Percentiles rank a stretch among this genome's conserved stretches.
Conservation (phyloP, 2,329 filamentous ascomycete genomes). For the Diatrype stigma region DNA sequence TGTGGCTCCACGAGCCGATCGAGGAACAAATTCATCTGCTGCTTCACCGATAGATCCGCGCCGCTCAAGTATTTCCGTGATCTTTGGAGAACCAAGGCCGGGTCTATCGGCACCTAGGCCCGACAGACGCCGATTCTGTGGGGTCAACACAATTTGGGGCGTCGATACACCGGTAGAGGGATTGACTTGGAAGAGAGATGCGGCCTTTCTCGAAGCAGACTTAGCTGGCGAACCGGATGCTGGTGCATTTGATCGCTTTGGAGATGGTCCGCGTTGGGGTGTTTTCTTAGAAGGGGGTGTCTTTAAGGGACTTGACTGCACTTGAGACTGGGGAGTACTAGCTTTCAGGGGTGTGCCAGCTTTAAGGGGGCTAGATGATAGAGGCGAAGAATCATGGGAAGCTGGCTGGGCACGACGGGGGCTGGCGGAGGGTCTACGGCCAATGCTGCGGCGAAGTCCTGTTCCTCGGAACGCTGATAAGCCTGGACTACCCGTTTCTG, state of each 20-base stretch:
- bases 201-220: conserved; percentile 15
- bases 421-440: conserved; percentile 36
- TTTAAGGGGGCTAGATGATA: conserved; percentile 22
- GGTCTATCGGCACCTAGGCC: conserved; percentile 66
- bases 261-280: conserved; percentile 41
- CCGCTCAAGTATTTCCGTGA: conserved; percentile 67
- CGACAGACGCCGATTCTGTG: conserved; percentile 56
- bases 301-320: conserved; percentile 44
- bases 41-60: conserved; percentile 68
- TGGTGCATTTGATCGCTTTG: conserved; percentile 36
- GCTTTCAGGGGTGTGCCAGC: conserved; percentile 31
- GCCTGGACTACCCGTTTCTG: conserved; percentile 51
- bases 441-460: conserved; percentile 45
- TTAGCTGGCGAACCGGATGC: conserved; percentile 15
- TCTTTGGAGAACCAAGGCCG: conserved; percentile 71
- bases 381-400: conserved; percentile 16
- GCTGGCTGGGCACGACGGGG: conserved; percentile 29
- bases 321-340: conserved; percentile 38
- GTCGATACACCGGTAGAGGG: conserved; percentile 52
- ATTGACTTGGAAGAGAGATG: conserved; percentile 30
- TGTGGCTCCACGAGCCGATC: conserved; percentile 29
- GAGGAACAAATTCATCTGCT: conserved; percentile 58
- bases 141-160: conserved; percentile 61
- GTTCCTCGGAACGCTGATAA: conserved; percentile 49
- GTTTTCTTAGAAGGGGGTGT: conserved; percentile 45